phyloP scores from a whole-genome alignment of 106 monocot genomes.

The Dendrobium nobile region DNA sequence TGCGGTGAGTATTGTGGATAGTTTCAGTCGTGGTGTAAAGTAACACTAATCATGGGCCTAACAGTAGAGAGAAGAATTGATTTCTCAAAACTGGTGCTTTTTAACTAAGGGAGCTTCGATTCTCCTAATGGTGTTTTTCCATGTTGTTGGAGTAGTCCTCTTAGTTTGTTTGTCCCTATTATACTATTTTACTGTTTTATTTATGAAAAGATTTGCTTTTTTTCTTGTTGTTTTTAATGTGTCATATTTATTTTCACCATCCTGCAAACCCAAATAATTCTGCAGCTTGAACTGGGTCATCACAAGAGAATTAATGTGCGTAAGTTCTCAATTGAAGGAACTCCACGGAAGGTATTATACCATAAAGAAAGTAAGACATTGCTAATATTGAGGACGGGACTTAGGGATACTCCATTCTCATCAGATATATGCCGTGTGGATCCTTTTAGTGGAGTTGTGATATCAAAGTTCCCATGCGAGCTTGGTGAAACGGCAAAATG shows the following conservation, averaged over 20 bases:
- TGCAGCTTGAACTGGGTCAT: slow-evolving; percentile 86
- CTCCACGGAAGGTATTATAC: slow-evolving; percentile 76
- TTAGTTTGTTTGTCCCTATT: not conserved
- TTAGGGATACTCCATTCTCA: slow-evolving; percentile 36
- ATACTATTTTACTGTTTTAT: not conserved
- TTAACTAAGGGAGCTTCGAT: not conserved
- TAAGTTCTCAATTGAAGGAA: slow-evolving; percentile 68
- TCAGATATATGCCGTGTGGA: slow-evolving; percentile 87
- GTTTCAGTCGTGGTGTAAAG: not conserved
- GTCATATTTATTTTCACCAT: not conserved
- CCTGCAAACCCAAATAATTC: not conserved
- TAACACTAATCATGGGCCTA: not conserved
- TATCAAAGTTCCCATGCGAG: slow-evolving; percentile 55
- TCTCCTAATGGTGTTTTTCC: not conserved
- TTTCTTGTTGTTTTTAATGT: not conserved
- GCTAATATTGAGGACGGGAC: slow-evolving; percentile 67
- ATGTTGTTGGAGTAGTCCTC: not conserved
- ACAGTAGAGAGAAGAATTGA: not conserved
- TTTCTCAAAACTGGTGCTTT: not conserved
- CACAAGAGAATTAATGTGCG: slow-evolving; percentile 73
- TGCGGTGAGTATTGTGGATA: not conserved
- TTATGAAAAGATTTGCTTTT: not conserved
- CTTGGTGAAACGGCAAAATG: slow-evolving; percentile 87
- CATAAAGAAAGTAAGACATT: slow-evolving; percentile 75
- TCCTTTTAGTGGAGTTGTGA: slow-evolving; percentile 59